Conservation (phyloP, 805 yeast genomes). For the Clavispora vitiphila region DNA sequence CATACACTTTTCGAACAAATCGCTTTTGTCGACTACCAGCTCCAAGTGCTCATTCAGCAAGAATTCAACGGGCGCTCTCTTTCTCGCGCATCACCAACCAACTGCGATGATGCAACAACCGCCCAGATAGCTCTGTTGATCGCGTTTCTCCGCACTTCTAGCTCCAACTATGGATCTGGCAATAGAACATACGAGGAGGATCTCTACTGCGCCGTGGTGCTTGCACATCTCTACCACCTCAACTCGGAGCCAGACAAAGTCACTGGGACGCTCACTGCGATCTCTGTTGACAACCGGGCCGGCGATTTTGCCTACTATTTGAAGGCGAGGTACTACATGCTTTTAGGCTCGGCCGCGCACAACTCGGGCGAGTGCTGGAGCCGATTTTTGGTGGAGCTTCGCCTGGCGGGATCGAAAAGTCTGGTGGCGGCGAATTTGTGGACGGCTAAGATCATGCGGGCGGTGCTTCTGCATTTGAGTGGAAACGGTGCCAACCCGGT, state of each 20-base stretch:
- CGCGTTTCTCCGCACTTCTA: constrained; percentile 21
- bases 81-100: constrained; percentile 8
- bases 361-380: constrained; percentile 22
- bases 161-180: constrained; percentile 20
- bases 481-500: constrained; percentile 14
- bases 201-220: constrained; percentile 26
- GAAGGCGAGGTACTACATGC: constrained; percentile 28
- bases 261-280: neutral
- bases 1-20: constrained; percentile 30
- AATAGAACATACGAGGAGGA: constrained; percentile 24
- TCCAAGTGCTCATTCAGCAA: constrained; percentile 27
- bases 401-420: constrained; percentile 16
- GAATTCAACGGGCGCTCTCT: constrained; percentile 24
- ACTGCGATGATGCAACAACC: constrained; percentile 7
- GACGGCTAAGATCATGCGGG: constrained; percentile 24
- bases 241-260: constrained; percentile 15
- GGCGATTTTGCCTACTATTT: constrained; percentile 27
- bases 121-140: constrained; percentile 24
- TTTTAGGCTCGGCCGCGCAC: constrained; percentile 23
- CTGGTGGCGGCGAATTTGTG: constrained; percentile 33
- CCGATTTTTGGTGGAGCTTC: constrained; percentile 23
- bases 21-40: constrained; percentile 33
- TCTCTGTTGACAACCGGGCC: neutral
- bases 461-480: constrained; percentile 16
- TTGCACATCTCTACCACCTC: constrained; percentile 32